Evolutionary conservation across 2,329 filamentous ascomycete species (phyloP), one percentile per base, ranked within the genome.

Genomic region (Colletotrichum lini): DNA sequence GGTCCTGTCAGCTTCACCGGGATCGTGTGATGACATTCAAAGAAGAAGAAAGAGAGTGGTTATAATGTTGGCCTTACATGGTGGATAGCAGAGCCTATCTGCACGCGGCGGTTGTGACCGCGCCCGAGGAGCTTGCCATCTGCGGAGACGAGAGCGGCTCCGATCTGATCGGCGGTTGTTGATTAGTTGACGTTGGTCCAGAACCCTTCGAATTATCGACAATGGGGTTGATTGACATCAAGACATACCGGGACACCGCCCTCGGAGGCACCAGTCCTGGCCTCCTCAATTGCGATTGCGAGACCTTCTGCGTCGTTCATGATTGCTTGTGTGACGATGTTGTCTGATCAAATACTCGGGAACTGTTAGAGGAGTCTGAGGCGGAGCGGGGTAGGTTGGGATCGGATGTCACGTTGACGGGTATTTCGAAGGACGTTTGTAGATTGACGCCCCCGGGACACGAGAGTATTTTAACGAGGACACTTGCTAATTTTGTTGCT

Each of bases 31-130:
- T 26, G 30, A 13, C 18, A 3, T 2, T 26, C 2, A 40, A 15
- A 10, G 26, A 15, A 16, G 16, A n/a, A 0, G 16, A 44, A 18
- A 23, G 12, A 16, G 16, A 16, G 23, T 18, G 4, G 8, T 13
- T 38, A 15, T n/a, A 15, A 35, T 2, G 2, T 3, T 10, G 26
- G 23, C 15, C 86, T 78, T 77, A 93, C 92, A 82, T 95, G 93
- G 75, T 94, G 86, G 47, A 91, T 93, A 4, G 92, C 85, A 77
- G 91, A 93, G 65, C 88, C 88, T 67, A 91, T 91, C 80, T 95
- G 93, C 21, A 94, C 88, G 67, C 93, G 86, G 90, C 92, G 90
- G 77, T 95, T 95, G 79, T 93, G 93, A 13, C 93, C 93, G 70
- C 88, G 85, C 21, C 93, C 93, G 5, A 95, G 84, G 50, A 95